Evolutionary conservation across 2,329 filamentous ascomycete species (phyloP), one percentile per base, ranked within the genome.

Genomic region (Botrytis porri): DNA sequence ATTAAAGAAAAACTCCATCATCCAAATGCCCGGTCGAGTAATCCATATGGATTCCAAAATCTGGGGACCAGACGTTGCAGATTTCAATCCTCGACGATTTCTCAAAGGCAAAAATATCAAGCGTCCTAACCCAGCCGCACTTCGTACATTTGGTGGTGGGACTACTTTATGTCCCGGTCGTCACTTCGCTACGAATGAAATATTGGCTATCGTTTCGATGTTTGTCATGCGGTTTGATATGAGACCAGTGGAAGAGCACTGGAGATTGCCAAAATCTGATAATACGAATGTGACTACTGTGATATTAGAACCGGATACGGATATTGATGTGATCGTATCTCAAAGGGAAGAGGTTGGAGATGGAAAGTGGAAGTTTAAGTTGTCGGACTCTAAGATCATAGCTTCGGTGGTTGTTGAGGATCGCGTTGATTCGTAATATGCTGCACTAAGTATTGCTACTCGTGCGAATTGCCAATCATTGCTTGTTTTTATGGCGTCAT

Each of bases 1-100:
- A 14, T 78, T 84, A 10, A 82, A 82, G 73, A 82, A 83, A 71
- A 79, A 80, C 3, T 41, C 83, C 0, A 80, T 83, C 77, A 82
- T 83, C n/a, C 81, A 72, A 62, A 72, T 72, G 64, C 71, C 71
- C 6, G 48, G 51, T 51, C 41, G 64, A 3, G 48, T 82, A 0
- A 79, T 54, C 75, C 82, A 84, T 71, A 77, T 75, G 37, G 76
- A 81, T 69, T 66, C 77, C 16, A 43, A 76, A 0, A 76, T 80
- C 45, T 84, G 82, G 82, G 82, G 82, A 0, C 67, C 1, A 73
- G 71, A 76, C 32, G 80, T 80, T 3, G 63, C 77, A 16, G 74
- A 69, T 0, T 84, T 83, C 75, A 76, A 83, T 48, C 78, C 81
- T 25, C 71, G 62, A 12, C 81, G 82, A 2, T 83, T 83, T 73